Evolutionary conservation across 164 flowering plant genomes (phyloP).

Genomic region (Vitis cinerea): DNA sequence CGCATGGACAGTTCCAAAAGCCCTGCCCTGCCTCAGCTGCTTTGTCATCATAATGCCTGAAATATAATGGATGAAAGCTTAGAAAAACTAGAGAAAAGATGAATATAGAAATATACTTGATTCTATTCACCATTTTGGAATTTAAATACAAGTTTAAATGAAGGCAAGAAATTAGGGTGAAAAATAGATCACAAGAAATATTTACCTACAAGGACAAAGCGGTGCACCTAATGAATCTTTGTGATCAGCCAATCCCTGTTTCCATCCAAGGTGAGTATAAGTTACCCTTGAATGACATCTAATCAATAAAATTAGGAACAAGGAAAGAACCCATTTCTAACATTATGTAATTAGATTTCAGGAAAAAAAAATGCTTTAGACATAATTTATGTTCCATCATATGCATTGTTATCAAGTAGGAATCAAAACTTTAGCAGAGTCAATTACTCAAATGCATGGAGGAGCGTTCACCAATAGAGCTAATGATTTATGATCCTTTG

Average conservation of each 20-base stretch:
- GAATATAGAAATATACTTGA: constrained; percentile 2
- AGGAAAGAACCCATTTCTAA: no score
- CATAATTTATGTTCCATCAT: not conserved
- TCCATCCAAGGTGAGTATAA: constrained; percentile 7
- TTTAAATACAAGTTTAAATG: not conserved
- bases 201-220: constrained; percentile 95
- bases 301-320: not conserved
- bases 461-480: no score
- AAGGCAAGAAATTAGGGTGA: not conserved
- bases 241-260: constrained; percentile 89
- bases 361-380: no score
- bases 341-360: no score
- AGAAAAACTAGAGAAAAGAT: constrained; percentile 3
- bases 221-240: constrained; percentile 97
- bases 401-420: not conserved
- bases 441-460: no score
- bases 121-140: not conserved
- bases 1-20: constrained; percentile 99
- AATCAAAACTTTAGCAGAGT: not conserved
- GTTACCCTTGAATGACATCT: not conserved
- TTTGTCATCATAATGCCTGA: constrained; percentile 97
- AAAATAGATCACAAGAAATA: constrained; percentile 5
- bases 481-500: no score
- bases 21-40: constrained; percentile 92
- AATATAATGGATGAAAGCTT: constrained; percentile 9